phyloP scores from a whole-genome alignment of 1,284 basidiomycete genomes.

The Cryptococcus maquisensis region DNA sequence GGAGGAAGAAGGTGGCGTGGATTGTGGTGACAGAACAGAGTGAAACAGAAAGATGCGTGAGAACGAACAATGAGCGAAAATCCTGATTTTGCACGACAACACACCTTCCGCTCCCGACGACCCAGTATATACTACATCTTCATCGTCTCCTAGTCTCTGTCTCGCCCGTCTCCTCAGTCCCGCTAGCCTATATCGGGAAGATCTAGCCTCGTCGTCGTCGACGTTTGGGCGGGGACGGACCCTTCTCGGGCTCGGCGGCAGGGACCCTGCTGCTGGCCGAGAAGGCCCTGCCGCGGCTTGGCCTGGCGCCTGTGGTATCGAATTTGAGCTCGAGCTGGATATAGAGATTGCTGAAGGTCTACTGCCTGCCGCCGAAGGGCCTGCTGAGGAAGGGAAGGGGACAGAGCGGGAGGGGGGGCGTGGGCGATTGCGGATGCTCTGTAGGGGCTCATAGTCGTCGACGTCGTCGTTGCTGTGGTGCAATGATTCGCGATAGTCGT shows the following conservation, averaged over 20 bases:
- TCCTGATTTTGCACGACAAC: not conserved
- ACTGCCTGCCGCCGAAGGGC: not conserved
- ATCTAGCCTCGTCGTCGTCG: not conserved
- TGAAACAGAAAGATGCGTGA: not conserved
- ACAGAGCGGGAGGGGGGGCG: no score
- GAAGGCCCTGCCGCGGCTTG: not conserved
- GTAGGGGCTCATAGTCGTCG: no score
- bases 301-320: not conserved
- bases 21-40: not conserved
- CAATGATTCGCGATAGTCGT: no score
- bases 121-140: slow-evolving; percentile 13
- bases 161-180: not conserved
- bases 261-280: not conserved
- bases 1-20: not conserved
- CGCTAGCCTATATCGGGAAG: not conserved
- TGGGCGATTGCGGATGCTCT: no score
- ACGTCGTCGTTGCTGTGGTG: no score
- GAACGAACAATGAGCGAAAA: not conserved
- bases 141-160: slow-evolving; percentile 4
- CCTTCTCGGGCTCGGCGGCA: no score
- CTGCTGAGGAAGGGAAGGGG: not conserved
- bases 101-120: not conserved
- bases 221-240: no score
- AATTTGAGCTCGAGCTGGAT: not conserved
- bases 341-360: not conserved